Conservation (phyloP, 1,139 yeast genomes). For the Geotrichum candidum region DNA sequence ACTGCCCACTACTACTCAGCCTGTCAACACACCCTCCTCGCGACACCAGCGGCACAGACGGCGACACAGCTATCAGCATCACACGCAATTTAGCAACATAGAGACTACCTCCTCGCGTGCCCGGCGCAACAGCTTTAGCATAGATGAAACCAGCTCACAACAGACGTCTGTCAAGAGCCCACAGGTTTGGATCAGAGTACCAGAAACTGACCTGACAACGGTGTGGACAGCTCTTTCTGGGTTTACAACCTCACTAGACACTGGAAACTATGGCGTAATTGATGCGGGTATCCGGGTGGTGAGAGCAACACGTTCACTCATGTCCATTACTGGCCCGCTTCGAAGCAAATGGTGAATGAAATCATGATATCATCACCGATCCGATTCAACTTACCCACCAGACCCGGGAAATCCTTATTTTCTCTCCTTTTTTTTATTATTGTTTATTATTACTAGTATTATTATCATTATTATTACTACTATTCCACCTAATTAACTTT, state of each 20-base stretch:
- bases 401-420: background rate
- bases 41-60: background rate
- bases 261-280: conserved; percentile 17
- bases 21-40: background rate
- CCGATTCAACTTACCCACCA: background rate
- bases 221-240: conserved; percentile 29
- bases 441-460: background rate
- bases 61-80: background rate
- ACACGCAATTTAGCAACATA: background rate
- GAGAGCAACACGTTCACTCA: conserved; percentile 26
- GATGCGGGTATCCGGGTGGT: conserved; percentile 25
- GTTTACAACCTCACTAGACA: conserved; percentile 14
- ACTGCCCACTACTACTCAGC: background rate
- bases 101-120: background rate
- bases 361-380: background rate
- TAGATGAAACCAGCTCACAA: background rate
- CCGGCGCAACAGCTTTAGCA: background rate
- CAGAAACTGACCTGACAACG: conserved; percentile 24
- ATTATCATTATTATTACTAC: no score
- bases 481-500: no score
- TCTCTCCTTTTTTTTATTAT: background rate
- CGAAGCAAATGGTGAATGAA: conserved; percentile 20
- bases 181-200: conserved; percentile 29
- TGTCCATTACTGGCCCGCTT: conserved; percentile 23
- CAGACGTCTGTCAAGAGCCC: conserved; percentile 10